These are phyloP conservation scores for Xylaria castorea DNA, from an alignment of 495 filamentous ascomycete species.

Conservation along the genomic window DNA sequence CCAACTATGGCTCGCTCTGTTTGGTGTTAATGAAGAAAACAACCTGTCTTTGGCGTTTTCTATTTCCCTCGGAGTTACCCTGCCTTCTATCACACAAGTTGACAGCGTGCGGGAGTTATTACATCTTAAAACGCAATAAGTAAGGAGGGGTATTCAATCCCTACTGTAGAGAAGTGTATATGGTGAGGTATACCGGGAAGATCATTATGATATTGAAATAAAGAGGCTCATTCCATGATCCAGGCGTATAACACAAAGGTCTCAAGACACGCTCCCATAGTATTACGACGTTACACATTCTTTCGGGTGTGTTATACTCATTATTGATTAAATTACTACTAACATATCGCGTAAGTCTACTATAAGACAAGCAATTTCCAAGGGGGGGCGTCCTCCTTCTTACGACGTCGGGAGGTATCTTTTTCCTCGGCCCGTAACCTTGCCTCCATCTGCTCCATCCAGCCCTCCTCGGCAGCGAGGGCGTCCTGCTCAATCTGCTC, in stretches of 20 bases:
- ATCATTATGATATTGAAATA: background rate
- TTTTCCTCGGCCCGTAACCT: conserved; percentile 35
- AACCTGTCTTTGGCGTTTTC: background rate
- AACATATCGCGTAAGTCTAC: background rate
- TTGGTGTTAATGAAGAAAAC: background rate
- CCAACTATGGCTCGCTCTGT: background rate
- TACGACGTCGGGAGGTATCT: conserved; percentile 29
- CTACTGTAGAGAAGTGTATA: background rate
- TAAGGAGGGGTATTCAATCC: background rate
- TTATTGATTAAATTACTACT: background rate
- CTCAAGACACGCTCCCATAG: background rate
- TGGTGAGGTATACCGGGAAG: background rate
- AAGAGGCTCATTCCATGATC: background rate
- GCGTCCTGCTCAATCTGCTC: conserved; percentile 55
- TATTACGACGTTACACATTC: background rate
- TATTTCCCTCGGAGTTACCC: background rate
- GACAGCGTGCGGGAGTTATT: background rate
- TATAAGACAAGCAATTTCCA: conserved; percentile 38
- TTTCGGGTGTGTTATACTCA: background rate
- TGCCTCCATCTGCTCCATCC: conserved; percentile 56
- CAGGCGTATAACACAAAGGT: background rate
- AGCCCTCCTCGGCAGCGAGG: conserved; percentile 49
- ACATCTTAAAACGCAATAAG: background rate
- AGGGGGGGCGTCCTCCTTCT: conserved; percentile 34
- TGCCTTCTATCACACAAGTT: background rate